Evolutionary conservation across 139 green algal species (phyloP).

Genomic region (Choricystis sp.): DNA sequence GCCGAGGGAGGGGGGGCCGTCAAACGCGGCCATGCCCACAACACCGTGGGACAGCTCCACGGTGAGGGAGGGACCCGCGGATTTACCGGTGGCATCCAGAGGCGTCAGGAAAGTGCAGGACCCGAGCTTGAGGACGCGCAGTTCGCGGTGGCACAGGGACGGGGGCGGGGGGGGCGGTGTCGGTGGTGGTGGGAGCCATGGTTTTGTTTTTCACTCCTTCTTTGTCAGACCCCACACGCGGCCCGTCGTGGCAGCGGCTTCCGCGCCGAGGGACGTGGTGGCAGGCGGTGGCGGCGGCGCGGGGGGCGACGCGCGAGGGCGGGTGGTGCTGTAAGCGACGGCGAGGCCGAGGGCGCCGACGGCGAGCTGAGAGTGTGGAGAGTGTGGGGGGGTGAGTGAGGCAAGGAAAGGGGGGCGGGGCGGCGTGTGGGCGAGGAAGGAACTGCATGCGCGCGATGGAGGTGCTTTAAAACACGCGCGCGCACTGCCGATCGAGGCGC

Average conservation of each 20-base stretch:
- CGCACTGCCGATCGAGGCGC: background rate
- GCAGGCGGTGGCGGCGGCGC: too few relatives aligned
- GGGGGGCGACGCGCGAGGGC: too few relatives aligned
- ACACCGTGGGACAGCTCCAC: slow-evolving; percentile 23
- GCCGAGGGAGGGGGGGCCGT: background rate
- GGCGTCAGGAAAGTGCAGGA: background rate
- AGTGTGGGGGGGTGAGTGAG: background rate
- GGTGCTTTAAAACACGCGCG: background rate
- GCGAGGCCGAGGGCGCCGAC: background rate
- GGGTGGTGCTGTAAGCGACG: too few relatives aligned
- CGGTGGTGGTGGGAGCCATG: background rate
- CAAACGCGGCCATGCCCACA: slow-evolving; percentile 9
- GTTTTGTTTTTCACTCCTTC: background rate
- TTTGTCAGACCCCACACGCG: background rate
- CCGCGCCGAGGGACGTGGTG: background rate
- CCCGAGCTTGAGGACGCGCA: background rate
- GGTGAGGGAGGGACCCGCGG: slow-evolving; percentile 13
- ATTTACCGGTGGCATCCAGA: background rate
- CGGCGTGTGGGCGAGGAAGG: too few relatives aligned
- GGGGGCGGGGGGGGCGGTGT: too few relatives aligned
- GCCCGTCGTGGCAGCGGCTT: background rate
- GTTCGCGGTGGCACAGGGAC: background rate
- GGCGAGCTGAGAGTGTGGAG: background rate
- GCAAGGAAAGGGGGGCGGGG: background rate
- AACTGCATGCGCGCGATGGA: too few relatives aligned